These are phyloP conservation scores for Apiospora arundinis DNA, from an alignment of 2,329 filamentous ascomycete genomes.

Conservation along the genomic window DNA sequence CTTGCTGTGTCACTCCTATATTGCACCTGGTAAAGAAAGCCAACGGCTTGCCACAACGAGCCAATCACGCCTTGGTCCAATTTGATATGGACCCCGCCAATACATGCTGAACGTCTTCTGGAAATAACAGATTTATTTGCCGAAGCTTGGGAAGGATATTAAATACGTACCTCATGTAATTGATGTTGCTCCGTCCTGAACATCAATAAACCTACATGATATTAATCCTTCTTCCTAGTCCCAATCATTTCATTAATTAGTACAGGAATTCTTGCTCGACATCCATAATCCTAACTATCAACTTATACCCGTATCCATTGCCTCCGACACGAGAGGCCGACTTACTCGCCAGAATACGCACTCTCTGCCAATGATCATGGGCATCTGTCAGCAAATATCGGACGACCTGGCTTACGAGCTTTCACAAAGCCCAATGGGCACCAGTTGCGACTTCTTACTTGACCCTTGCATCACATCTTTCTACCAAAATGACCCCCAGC, in stretches of 20 bases:
- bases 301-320: not conserved
- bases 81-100: no score
- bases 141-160: not conserved
- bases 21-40: no score
- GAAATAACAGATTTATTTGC: not conserved
- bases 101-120: no score
- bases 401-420: slow-evolving; percentile 7
- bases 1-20: no score
- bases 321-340: not conserved
- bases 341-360: not conserved
- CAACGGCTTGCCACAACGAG: no score
- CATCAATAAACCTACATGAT: not conserved
- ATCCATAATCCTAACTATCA: not conserved
- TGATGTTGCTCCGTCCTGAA: not conserved
- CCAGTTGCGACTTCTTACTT: not conserved
- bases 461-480: not conserved
- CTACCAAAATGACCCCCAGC: not conserved
- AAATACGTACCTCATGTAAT: not conserved
- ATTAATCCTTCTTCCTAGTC: not conserved
- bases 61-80: no score
- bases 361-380: not conserved
- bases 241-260: not conserved
- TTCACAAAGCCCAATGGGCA: not conserved
- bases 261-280: not conserved
- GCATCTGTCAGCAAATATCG: not conserved